Percentiles rank a stretch among this genome's conserved stretches.
phyloP scores from a whole-genome alignment of 768 basidiomycete species.

The Mycena floridula region DNA sequence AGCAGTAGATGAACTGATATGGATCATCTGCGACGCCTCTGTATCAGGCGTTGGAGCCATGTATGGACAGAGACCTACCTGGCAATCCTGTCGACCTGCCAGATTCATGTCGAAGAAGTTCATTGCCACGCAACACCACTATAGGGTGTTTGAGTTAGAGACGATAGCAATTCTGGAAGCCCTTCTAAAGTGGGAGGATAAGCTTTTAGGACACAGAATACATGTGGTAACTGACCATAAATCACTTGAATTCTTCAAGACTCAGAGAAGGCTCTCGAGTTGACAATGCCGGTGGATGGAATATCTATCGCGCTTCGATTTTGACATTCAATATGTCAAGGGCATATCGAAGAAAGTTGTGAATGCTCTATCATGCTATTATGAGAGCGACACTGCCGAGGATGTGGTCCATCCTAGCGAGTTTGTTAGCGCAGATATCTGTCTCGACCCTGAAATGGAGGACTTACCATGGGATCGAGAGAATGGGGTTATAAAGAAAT shows the following conservation, averaged over 20 bases:
- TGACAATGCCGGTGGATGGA: constrained; percentile 21
- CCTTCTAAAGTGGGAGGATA: constrained; percentile 27
- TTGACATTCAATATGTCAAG: not conserved
- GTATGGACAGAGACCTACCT: constrained; percentile 12
- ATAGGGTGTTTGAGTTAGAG: constrained; percentile 13
- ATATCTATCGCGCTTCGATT: not conserved
- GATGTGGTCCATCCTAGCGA: not conserved
- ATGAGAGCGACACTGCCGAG: constrained; percentile 11
- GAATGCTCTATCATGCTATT: constrained; percentile 23
- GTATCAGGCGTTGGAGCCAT: no score
- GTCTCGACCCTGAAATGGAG: constrained; percentile 13
- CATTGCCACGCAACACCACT: constrained; percentile 12
- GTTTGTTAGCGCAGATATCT: constrained; percentile 12
- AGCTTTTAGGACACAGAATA: constrained; percentile 17
- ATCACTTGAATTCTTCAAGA: constrained; percentile 18
- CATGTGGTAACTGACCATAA: constrained; percentile 21
- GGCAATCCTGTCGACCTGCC: constrained; percentile 6
- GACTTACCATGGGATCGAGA: not conserved
- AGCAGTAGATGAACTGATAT: no score
- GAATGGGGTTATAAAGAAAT: not conserved
- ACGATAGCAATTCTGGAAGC: no score
- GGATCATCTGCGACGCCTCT: no score
- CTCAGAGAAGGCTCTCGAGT: constrained; percentile 6
- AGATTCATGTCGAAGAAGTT: constrained; percentile 15
- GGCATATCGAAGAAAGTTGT: constrained; percentile 19